Evolutionary conservation across 257 asterid genomes (phyloP).

Genomic region (Solanum appendiculatum): DNA sequence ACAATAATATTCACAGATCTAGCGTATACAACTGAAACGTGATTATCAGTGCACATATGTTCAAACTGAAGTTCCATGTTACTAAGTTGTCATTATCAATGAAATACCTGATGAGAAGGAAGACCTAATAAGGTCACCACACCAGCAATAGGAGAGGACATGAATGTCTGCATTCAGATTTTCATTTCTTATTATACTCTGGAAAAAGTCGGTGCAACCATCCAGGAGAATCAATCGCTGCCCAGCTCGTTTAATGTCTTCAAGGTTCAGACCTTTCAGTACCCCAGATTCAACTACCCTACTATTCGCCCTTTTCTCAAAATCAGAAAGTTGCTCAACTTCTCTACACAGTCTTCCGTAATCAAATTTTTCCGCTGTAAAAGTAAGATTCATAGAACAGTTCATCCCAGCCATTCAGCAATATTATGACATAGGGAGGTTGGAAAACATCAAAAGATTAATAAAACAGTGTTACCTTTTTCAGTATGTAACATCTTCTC

Average conservation of each 20-base stretch:
- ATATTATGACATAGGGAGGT: not conserved
- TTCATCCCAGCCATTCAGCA: not conserved
- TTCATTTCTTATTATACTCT: constrained; percentile 31
- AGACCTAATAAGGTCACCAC: constrained; percentile 90
- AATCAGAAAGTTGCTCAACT: constrained; percentile 60
- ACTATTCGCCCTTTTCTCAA: constrained; percentile 76
- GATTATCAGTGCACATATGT: not conserved
- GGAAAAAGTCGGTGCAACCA: constrained; percentile 74
- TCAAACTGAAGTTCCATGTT: not conserved
- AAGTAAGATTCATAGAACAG: not conserved
- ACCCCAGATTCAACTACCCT: constrained; percentile 80
- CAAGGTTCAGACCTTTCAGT: constrained; percentile 77
- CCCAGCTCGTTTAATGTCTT: constrained; percentile 86
- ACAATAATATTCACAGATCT: not conserved
- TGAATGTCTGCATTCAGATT: constrained; percentile 55
- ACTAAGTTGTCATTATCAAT: not conserved
- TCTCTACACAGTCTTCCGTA: constrained; percentile 47
- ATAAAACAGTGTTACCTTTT: constrained; percentile 30
- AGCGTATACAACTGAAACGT: not conserved
- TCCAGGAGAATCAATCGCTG: constrained; percentile 68
- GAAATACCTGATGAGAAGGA: constrained; percentile 71
- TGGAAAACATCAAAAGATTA: not conserved
- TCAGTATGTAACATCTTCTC: constrained; percentile 47
- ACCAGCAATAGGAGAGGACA: constrained; percentile 96
- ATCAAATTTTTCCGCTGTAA: constrained; percentile 55